Percentiles rank a stretch among this genome's conserved stretches.
Evolutionary conservation across 2,329 filamentous ascomycete genomes (phyloP).

Genomic region (Penicillium sp.): DNA sequence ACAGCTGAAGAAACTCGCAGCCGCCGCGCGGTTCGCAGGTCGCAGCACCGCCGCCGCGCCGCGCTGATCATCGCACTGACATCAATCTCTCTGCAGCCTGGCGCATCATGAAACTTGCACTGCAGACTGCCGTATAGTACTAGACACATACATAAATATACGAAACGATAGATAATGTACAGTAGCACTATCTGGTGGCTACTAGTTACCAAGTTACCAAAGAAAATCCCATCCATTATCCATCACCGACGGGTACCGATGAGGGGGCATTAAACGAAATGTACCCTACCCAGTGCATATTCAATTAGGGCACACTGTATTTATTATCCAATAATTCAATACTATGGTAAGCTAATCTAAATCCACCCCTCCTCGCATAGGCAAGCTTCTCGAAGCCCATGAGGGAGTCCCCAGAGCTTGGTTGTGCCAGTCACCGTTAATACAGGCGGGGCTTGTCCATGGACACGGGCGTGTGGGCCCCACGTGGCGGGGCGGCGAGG

Average conservation of each 20-base stretch:
- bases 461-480: slow-evolving; percentile 8
- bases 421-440: slow-evolving; percentile 1
- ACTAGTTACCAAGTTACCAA: not conserved
- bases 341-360: not conserved
- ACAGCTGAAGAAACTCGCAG: slow-evolving; percentile 9
- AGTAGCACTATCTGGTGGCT: too few species aligned
- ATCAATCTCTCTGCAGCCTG: not conserved
- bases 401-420: not conserved
- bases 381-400: slow-evolving; percentile 5
- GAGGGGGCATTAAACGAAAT: not conserved
- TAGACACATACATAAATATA: too few species aligned
- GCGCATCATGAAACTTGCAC: not conserved
- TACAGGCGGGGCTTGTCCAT: not conserved
- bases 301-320: too few species aligned
- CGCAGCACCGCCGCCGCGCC: not conserved
- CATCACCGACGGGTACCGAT: not conserved
- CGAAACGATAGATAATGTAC: too few species aligned
- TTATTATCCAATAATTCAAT: too few species aligned
- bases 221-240: not conserved
- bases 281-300: too few species aligned
- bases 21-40: slow-evolving; percentile 1
- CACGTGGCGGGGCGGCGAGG: slow-evolving; percentile 12
- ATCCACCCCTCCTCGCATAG: not conserved
- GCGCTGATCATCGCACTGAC: slow-evolving; percentile 6
- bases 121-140: not conserved